Conservation (phyloP, 345 rosid genomes). For the Camelina sativa region DNA sequence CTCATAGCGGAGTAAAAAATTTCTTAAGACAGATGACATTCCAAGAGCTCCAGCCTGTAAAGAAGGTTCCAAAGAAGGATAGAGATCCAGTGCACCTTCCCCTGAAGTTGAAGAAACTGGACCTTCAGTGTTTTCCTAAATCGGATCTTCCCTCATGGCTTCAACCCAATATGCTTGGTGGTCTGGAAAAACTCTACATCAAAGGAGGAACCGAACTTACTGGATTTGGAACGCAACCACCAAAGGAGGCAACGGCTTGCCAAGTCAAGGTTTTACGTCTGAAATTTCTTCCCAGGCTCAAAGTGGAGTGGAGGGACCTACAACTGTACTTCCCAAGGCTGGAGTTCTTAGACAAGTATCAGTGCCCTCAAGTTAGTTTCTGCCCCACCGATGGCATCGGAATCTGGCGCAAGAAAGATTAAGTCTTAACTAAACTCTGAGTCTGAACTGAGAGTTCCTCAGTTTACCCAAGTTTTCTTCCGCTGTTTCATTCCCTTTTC, state of each 20-base stretch:
- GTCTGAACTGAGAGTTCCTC: constrained; percentile 4
- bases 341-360: constrained; percentile 33
- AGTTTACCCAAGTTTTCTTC: neutral
- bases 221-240: constrained; percentile 1
- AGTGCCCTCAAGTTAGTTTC: constrained; percentile 41
- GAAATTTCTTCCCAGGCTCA: constrained; percentile 38
- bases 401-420: constrained; percentile 22
- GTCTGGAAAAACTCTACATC: constrained; percentile 44
- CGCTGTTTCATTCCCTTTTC: neutral
- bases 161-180: neutral
- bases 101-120: constrained; percentile 36
- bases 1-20: neutral
- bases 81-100: constrained; percentile 18
- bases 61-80: neutral
- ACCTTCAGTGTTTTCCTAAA: constrained; percentile 47
- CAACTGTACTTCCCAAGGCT: constrained; percentile 29
- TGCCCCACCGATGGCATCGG: constrained; percentile 44
- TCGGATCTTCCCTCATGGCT: constrained; percentile 30
- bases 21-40: neutral
- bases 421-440: neutral
- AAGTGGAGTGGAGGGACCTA: constrained; percentile 44
- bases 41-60: neutral
- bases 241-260: neutral
- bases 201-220: constrained; percentile 45
- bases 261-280: constrained; percentile 36